These are phyloP conservation scores for Samsoniella hepiali DNA, from an alignment of 2,329 filamentous ascomycete species.

Conservation along the genomic window DNA sequence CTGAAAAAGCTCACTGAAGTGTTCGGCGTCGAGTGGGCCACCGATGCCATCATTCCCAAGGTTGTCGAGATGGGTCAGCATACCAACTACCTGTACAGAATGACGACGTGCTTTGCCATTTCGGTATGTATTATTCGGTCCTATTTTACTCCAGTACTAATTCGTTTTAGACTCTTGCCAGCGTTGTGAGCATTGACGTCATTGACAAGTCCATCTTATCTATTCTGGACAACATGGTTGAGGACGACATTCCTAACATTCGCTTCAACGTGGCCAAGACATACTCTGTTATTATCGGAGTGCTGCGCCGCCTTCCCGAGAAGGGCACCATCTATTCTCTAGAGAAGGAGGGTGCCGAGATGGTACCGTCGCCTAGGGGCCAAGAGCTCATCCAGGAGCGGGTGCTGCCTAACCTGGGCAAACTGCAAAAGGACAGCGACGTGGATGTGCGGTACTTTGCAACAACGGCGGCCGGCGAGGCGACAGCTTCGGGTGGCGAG, in stretches of 20 bases:
- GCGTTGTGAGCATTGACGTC: constrained; percentile 88
- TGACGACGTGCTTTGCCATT: constrained; percentile 99
- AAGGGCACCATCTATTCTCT: constrained; percentile 81
- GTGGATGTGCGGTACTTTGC: constrained; percentile 98
- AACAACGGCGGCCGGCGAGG: constrained; percentile 73
- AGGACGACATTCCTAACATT: constrained; percentile 96
- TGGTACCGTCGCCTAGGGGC: constrained; percentile 65
- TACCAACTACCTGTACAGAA: constrained; percentile 97
- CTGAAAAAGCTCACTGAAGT: constrained; percentile 98
- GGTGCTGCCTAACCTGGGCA: constrained; percentile 85
- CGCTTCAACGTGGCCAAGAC: constrained; percentile 99
- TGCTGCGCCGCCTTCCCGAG: constrained; percentile 86
- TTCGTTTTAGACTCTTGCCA: constrained; percentile 73
- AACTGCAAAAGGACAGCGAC: constrained; percentile 94
- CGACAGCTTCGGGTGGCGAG: constrained; percentile 49
- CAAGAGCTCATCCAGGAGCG: constrained; percentile 80
- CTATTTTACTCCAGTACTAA: constrained; percentile 22
- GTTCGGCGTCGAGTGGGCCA: constrained; percentile 97
- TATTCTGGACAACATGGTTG: constrained; percentile 91
- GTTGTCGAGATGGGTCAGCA: constrained; percentile 98
- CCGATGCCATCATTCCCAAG: constrained; percentile 94
- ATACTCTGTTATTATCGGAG: constrained; percentile 83
- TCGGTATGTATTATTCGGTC: constrained; percentile 63
- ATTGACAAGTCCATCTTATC: constrained; percentile 91
- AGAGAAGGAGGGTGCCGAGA: constrained; percentile 69